Evolutionary conservation across 768 basidiomycete genomes (phyloP).

Genomic region (Lyophyllum shimeji): DNA sequence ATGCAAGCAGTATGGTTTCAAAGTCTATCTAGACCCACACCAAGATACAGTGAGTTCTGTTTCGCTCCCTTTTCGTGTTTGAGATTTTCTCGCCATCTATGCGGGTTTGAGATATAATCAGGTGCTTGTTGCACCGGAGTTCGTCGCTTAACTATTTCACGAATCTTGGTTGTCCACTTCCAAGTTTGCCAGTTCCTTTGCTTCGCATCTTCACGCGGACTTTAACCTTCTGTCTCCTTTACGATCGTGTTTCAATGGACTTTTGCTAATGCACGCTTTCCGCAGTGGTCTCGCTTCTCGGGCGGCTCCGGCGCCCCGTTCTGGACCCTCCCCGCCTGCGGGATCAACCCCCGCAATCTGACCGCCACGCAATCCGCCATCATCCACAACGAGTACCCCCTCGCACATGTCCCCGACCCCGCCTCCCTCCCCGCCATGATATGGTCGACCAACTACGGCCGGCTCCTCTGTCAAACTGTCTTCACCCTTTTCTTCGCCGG

Average conservation of each 20-base stretch:
- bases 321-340: slow-evolving; percentile 91
- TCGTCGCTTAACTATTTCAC: no score
- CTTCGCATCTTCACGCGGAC: background rate
- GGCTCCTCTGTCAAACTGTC: slow-evolving; percentile 81
- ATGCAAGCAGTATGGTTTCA: slow-evolving; percentile 91
- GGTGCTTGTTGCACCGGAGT: background rate
- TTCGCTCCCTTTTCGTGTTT: background rate
- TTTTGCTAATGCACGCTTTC: background rate
- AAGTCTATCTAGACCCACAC: slow-evolving; percentile 92
- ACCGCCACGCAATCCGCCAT: slow-evolving; percentile 85
- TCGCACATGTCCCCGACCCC: slow-evolving; percentile 61
- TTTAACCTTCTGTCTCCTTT: background rate
- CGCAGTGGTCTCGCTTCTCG: slow-evolving; percentile 91
- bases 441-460: slow-evolving; percentile 95
- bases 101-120: background rate
- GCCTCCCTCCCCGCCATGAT: slow-evolving; percentile 86
- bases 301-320: slow-evolving; percentile 94
- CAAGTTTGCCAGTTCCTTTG: background rate
- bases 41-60: slow-evolving; percentile 79
- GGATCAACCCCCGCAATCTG: slow-evolving; percentile 83
- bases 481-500: slow-evolving; percentile 97
- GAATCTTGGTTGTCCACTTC: background rate
- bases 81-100: background rate
- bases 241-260: background rate
- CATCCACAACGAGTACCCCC: slow-evolving; percentile 86